Evolutionary conservation across 192 early-diverging fungal species (phyloP), one percentile per base, ranked within the genome.

Genomic region (Backusella tuberculispora): DNA sequence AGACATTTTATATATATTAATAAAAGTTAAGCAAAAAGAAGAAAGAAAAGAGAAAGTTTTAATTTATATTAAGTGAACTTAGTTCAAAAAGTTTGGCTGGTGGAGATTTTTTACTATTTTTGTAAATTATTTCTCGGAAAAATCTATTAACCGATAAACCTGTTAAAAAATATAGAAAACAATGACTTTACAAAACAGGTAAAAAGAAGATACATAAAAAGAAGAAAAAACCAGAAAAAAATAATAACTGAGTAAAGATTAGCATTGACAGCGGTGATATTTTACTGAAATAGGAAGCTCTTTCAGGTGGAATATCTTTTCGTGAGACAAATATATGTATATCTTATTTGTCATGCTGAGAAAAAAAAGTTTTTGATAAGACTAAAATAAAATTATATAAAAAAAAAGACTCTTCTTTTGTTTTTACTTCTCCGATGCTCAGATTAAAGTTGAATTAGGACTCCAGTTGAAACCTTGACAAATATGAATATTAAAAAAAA

Each of bases 341-440:
- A 60, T 60, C 12, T 26, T 60, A 60, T 60, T 60, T 60, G 53
- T 60, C 53, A 60, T 60, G 53, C 10, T 26, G 53, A 60, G 21
- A 60, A 60, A 60, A 60, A 26, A 60, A 26, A n/a, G 24, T 60
- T 19, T 2, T 34, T 34, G 0, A 34, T 34, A 34, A 19, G 5
- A 50, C 48, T 50, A 50, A 50, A 50, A 19, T 17, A 50, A 34
- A 34, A 19, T 50, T 5, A 7, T 8, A 50, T 50, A 34, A 34
- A 34, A 34, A 34, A 34, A 34, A 34, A 34, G 29, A 34, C n/a
- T n/a, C n/a, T n/a, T n/a, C n/a, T n/a, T n/a, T 34, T 34, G 29
- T 34, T 34, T 34, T 34, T 34, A n/a, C n/a, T n/a, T n/a, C n/a
- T n/a, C n/a, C n/a, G n/a, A n/a, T n/a, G n/a, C n/a, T 34, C 29